Percentiles rank a stretch among this genome's conserved stretches.
Evolutionary conservation across 2,329 filamentous ascomycete genomes (phyloP).

Genomic region (Blumeria graminis): DNA sequence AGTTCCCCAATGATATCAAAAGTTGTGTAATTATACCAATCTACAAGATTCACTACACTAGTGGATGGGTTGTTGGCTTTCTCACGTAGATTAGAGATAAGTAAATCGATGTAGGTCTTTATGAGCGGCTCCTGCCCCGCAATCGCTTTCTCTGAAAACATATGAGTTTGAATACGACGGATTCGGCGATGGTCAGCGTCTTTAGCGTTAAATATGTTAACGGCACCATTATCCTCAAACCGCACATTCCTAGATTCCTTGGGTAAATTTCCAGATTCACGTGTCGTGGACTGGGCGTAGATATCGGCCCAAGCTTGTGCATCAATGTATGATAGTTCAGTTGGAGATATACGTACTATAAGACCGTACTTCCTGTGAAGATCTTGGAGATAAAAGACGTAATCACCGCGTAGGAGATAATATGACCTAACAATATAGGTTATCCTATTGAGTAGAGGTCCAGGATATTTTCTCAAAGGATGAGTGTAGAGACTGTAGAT

Average conservation of each 20-base stretch:
- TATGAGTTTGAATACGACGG: conserved; percentile 11
- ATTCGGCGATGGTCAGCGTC: conserved; percentile 11
- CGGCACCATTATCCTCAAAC: not conserved
- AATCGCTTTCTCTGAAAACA: conserved; percentile 15
- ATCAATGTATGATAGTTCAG: not conserved
- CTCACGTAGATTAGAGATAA: conserved; percentile 11
- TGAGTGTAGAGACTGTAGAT: conserved; percentile 1
- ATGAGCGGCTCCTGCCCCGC: conserved; percentile 13
- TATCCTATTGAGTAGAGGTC: not conserved
- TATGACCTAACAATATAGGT: not conserved
- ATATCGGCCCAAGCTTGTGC: conserved; percentile 1
- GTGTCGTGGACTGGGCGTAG: not conserved
- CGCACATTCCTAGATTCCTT: not conserved
- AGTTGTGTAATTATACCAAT: conserved; percentile 16
- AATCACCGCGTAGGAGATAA: conserved; percentile 2
- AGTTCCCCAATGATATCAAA: conserved; percentile 20
- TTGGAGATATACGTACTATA: not conserved
- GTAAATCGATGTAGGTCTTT: conserved; percentile 2
- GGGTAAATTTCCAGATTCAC: not conserved
- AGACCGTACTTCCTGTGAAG: conserved; percentile 1
- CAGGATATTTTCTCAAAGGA: not conserved
- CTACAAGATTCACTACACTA: not conserved
- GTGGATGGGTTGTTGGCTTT: not conserved
- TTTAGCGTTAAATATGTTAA: not conserved
- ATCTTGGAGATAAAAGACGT: not conserved